Percentiles rank a stretch among this genome's conserved stretches.
Evolutionary conservation across 2,329 filamentous ascomycete genomes (phyloP).

Genomic region (Diaporthe velutina): DNA sequence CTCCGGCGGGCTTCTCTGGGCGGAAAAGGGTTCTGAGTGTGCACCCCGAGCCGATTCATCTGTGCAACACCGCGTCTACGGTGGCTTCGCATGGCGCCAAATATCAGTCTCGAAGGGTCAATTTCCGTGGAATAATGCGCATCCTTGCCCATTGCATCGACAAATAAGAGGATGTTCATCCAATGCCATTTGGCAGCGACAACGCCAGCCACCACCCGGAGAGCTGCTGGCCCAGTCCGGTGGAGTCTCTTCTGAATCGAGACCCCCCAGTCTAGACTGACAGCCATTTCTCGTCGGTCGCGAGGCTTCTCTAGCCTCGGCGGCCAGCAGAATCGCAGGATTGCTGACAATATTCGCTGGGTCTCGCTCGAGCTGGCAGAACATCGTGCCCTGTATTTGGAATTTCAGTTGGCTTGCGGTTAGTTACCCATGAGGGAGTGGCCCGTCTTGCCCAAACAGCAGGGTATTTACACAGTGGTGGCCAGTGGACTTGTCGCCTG

Average conservation of each 20-base stretch:
- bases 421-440: neutral
- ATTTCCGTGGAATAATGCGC: constrained; percentile 6
- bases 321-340: constrained; percentile 7
- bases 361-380: neutral
- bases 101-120: constrained; percentile 29
- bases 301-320: neutral
- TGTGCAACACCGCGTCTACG: neutral
- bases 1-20: neutral
- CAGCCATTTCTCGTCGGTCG: neutral
- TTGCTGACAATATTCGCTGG: neutral
- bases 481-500: neutral
- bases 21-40: neutral
- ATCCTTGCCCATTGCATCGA: constrained; percentile 32
- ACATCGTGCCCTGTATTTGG: constrained; percentile 3
- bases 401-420: neutral
- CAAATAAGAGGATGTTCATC: constrained; percentile 28
- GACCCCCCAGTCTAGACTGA: constrained; percentile 18
- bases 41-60: neutral
- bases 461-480: neutral
- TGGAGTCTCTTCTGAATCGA: constrained; percentile 17
- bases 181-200: constrained; percentile 29
- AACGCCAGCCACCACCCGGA: constrained; percentile 14
- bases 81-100: constrained; percentile 19
- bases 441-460: neutral
- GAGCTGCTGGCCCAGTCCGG: constrained; percentile 10